phyloP scores from a whole-genome alignment of 768 basidiomycete genomes.

The Roridomyces roridus region DNA sequence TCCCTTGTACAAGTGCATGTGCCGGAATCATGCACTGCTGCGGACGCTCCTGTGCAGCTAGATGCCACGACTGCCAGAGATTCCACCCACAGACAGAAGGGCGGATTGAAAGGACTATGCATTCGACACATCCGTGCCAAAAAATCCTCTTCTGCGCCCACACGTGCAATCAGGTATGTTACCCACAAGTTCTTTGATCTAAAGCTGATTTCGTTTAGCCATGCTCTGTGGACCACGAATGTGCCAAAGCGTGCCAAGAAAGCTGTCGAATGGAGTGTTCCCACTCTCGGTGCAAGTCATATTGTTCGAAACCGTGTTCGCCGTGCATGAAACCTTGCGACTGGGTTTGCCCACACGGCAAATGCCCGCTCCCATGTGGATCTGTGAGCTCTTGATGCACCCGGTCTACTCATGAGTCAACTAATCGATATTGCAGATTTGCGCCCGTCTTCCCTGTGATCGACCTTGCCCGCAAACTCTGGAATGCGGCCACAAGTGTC shows the following conservation, averaged over 20 bases:
- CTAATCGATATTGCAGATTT: conserved; percentile 54
- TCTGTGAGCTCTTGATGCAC: conserved; percentile 51
- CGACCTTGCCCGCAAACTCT: conserved; percentile 53
- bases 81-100: conserved; percentile 23
- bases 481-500: conserved; percentile 67
- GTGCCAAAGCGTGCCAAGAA: conserved; percentile 50
- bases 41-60: conserved; percentile 51
- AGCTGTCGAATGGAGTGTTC: conserved; percentile 59
- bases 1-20: conserved; percentile 51
- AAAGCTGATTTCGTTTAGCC: conserved; percentile 30
- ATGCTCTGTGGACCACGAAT: conserved; percentile 59
- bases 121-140: conserved; percentile 56
- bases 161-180: conserved; percentile 38
- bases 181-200: no score
- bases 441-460: conserved; percentile 70
- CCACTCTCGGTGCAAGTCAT: conserved; percentile 54
- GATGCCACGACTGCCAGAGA: conserved; percentile 56
- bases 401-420: not conserved
- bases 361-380: conserved; percentile 70
- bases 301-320: conserved; percentile 61
- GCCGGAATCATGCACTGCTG: conserved; percentile 57
- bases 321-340: conserved; percentile 68
- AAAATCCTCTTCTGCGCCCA: conserved; percentile 62
- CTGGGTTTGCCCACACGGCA: conserved; percentile 62
- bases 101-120: conserved; percentile 37